A percentile compares a stretch with the other conserved stretches of the same genome.
Conservation (phyloP, 306 rosid species). For the Ormosia semicastrata region DNA sequence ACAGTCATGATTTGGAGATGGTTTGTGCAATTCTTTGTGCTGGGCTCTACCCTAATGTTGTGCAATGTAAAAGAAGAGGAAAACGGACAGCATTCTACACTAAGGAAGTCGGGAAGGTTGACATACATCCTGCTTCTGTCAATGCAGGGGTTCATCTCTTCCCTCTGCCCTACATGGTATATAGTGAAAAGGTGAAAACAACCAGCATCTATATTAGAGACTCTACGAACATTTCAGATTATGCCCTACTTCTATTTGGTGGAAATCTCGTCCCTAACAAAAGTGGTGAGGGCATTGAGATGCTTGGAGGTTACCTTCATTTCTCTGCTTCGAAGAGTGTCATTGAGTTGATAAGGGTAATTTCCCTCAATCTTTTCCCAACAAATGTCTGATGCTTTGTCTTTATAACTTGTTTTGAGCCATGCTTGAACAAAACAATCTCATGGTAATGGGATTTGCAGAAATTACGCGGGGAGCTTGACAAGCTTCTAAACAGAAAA, state of each 20-base stretch:
- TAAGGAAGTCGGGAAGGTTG: slow-evolving; percentile 94
- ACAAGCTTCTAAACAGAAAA: slow-evolving; percentile 79
- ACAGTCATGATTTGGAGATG: slow-evolving; percentile 90
- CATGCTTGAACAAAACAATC: slow-evolving; percentile 10
- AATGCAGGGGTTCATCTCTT: slow-evolving; percentile 89
- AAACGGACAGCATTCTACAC: slow-evolving; percentile 81
- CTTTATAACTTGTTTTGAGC: not conserved
- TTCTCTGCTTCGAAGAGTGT: slow-evolving; percentile 88
- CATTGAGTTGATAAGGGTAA: slow-evolving; percentile 84
- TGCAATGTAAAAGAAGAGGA: slow-evolving; percentile 95
- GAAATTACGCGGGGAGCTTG: slow-evolving; percentile 88
- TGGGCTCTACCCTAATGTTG: slow-evolving; percentile 93
- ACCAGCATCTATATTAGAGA: slow-evolving; percentile 75
- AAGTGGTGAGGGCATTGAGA: slow-evolving; percentile 87
- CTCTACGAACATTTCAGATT: slow-evolving; percentile 91
- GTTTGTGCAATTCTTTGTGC: slow-evolving; percentile 94
- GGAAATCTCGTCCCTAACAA: slow-evolving; percentile 72
- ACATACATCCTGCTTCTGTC: slow-evolving; percentile 93
- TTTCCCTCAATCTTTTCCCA: slow-evolving; percentile 6
- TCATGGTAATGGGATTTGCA: slow-evolving; percentile 37
- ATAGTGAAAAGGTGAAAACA: slow-evolving; percentile 94
- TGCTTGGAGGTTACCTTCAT: slow-evolving; percentile 98
- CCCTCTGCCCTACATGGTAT: slow-evolving; percentile 96
- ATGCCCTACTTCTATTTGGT: slow-evolving; percentile 84
- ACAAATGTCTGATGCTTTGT: not conserved